Conservation (phyloP, 805 yeast genomes). For the Candida andamanensis region DNA sequence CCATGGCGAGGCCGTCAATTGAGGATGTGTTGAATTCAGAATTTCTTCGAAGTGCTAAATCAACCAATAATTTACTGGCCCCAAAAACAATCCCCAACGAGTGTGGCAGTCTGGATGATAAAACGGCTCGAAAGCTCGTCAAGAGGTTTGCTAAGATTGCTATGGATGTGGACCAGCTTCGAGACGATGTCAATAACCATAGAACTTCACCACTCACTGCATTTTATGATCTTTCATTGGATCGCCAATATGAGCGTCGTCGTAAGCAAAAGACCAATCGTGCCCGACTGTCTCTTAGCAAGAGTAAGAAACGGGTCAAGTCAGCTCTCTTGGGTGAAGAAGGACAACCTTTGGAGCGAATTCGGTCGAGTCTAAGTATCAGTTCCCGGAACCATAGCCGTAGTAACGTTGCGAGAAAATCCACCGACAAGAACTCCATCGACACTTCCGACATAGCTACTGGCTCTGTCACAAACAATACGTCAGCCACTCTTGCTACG, state of each 20-base stretch:
- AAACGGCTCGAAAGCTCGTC: conserved; percentile 56
- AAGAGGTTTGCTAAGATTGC: conserved; percentile 56
- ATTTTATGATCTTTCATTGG: conserved; percentile 63
- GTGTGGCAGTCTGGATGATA: conserved; percentile 11
- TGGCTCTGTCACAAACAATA: too few relatives aligned
- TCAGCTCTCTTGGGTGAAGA: conserved; percentile 31
- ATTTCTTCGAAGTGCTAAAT: conserved; percentile 29
- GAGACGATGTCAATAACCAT: conserved; percentile 49
- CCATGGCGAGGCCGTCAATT: conserved; percentile 52
- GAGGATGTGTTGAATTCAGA: conserved; percentile 33
- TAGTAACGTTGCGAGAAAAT: conserved; percentile 3
- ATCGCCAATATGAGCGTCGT: conserved; percentile 40
- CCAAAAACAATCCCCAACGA: conserved; percentile 1
- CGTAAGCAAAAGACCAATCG: conserved; percentile 26
- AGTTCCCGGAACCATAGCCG: conserved; percentile 18
- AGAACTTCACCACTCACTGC: conserved; percentile 73
- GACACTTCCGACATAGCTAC: too few relatives aligned
- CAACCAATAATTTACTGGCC: conserved; percentile 21
- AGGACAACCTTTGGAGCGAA: conserved; percentile 34
- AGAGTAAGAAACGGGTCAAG: conserved; percentile 29
- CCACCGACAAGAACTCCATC: conserved; percentile 1
- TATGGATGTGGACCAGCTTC: conserved; percentile 57
- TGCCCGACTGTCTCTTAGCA: conserved; percentile 26
- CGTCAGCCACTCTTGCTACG: too few relatives aligned
- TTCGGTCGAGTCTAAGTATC: conserved; percentile 32